These are phyloP conservation scores for Colletotrichum nymphaeae DNA, from an alignment of 2,329 filamentous ascomycete species.

Conservation along the genomic window DNA sequence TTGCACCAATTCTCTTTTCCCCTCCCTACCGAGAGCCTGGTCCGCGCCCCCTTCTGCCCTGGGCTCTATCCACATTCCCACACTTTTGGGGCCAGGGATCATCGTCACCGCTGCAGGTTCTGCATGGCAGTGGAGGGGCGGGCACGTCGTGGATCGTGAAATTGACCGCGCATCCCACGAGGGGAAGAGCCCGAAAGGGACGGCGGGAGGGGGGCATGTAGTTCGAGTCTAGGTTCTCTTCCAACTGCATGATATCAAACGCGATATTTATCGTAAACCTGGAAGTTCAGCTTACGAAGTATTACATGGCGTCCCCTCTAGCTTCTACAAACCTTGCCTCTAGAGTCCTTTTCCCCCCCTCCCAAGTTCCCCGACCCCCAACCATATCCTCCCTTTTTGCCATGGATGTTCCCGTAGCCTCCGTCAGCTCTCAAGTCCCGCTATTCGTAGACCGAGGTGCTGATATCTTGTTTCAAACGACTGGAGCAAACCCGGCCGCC, in stretches of 20 bases:
- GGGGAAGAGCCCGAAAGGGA: background rate
- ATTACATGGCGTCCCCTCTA: background rate
- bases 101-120: slow-evolving; percentile 7
- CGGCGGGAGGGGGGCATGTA: too few relatives aligned
- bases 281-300: background rate
- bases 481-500: background rate
- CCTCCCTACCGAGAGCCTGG: slow-evolving; percentile 1
- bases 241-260: background rate
- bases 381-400: too few relatives aligned
- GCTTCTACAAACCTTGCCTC: background rate
- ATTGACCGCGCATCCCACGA: background rate
- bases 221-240: background rate
- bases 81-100: background rate
- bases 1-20: background rate
- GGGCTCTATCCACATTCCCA: background rate
- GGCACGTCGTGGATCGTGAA: background rate
- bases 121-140: background rate
- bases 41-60: background rate
- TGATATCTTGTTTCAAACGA: background rate
- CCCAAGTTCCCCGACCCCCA: too few relatives aligned
- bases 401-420: background rate
- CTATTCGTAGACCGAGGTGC: background rate
- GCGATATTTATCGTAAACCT: background rate
- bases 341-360: too few relatives aligned
- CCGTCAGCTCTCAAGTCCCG: background rate